Conservation (phyloP, 2,329 filamentous ascomycete species). For the Botryotinia narcissicola region DNA sequence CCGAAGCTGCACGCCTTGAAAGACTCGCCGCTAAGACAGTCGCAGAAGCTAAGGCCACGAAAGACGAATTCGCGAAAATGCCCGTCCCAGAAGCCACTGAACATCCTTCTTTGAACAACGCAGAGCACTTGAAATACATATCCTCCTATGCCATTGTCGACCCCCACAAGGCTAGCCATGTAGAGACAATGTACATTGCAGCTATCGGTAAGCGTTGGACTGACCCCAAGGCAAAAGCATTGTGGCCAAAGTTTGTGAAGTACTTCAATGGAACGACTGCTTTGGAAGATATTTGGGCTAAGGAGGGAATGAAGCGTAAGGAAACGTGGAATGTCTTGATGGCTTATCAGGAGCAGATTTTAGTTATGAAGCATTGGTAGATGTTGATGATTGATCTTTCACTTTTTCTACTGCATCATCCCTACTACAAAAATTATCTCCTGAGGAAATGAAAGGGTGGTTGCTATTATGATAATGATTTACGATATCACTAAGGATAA, state of each 20-base stretch:
- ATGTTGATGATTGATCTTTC: neutral
- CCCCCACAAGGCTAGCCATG: slow-evolving; percentile 73
- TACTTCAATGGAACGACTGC: slow-evolving; percentile 87
- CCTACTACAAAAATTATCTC: too few species aligned
- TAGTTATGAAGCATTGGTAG: slow-evolving; percentile 70
- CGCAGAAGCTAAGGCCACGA: slow-evolving; percentile 48
- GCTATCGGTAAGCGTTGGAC: slow-evolving; percentile 54
- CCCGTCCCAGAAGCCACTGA: slow-evolving; percentile 48
- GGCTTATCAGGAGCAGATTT: slow-evolving; percentile 64
- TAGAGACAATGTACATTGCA: slow-evolving; percentile 71
- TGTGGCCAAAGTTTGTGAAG: slow-evolving; percentile 70
- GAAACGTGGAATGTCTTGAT: slow-evolving; percentile 67
- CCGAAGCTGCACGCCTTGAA: slow-evolving; percentile 59
- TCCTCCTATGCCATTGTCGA: slow-evolving; percentile 70
- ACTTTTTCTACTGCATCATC: neutral
- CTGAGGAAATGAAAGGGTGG: neutral
- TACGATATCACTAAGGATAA: neutral
- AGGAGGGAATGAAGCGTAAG: slow-evolving; percentile 83
- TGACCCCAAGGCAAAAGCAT: slow-evolving; percentile 53
- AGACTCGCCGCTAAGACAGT: slow-evolving; percentile 56
- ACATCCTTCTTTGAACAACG: slow-evolving; percentile 56
- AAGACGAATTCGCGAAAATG: slow-evolving; percentile 34
- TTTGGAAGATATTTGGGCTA: slow-evolving; percentile 81
- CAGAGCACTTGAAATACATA: slow-evolving; percentile 55
- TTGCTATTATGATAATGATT: neutral